A percentile compares a stretch with the other conserved stretches of the same genome.
phyloP scores from a whole-genome alignment of 2,329 filamentous ascomycete species.

The Cladobotryum mycophilum region DNA sequence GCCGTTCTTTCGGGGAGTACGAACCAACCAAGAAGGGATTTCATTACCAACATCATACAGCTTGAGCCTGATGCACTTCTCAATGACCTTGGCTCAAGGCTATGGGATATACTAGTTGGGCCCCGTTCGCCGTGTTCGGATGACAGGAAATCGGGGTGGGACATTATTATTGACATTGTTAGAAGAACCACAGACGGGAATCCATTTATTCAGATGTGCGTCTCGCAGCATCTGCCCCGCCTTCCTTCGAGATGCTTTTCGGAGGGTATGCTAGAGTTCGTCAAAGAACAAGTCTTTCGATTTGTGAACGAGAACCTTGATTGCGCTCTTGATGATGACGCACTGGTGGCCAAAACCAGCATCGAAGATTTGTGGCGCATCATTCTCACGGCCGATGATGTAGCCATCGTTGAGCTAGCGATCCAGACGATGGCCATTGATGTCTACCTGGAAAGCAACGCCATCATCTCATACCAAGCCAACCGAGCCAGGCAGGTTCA shows the following conservation, averaged over 20 bases:
- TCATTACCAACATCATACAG: constrained; percentile 52
- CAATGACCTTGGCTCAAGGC: constrained; percentile 50
- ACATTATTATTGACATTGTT: constrained; percentile 48
- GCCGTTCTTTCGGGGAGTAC: constrained; percentile 40
- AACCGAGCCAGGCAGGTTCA: constrained; percentile 54
- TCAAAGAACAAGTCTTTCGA: constrained; percentile 45
- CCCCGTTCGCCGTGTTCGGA: constrained; percentile 50
- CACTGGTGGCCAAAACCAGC: constrained; percentile 45
- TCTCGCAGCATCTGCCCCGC: constrained; percentile 49
- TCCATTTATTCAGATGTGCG: constrained; percentile 48
- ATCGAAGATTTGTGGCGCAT: constrained; percentile 79
- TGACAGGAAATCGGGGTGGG: constrained; percentile 64
- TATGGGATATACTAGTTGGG: constrained; percentile 73
- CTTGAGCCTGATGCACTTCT: constrained; percentile 58
- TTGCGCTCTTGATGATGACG: constrained; percentile 45
- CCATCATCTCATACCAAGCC: constrained; percentile 44
- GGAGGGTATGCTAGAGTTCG: constrained; percentile 55
- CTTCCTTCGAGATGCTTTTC: constrained; percentile 55
- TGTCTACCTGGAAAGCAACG: constrained; percentile 58
- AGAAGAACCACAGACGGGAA: constrained; percentile 42
- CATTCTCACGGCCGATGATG: constrained; percentile 60
- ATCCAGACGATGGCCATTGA: constrained; percentile 63
- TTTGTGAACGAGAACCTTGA: constrained; percentile 39
- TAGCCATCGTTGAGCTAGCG: constrained; percentile 60
- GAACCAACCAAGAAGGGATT: constrained; percentile 50